Base-by-base conservation (phyloP, 495 filamentous ascomycete genomes). In the Patellaria atrata region DNA sequence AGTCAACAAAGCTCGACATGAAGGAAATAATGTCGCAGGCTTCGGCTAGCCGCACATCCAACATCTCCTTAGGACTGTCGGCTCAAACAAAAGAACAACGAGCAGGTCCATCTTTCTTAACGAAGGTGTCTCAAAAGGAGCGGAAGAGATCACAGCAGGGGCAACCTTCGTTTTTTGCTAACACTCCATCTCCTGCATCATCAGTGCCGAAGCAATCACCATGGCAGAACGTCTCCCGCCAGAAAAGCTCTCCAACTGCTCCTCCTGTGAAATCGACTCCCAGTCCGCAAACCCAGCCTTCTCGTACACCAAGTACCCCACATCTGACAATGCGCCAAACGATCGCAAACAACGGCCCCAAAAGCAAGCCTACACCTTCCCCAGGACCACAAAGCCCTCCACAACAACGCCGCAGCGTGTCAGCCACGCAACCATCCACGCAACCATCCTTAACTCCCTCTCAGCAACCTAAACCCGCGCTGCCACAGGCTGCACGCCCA, bases 41-140 rank as follows among this genome's bases (percentile, higher is more conserved):
- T 12, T 72, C 76, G 1, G 60, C 68, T 16, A 59, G 48, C 13
- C 55, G 57, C 9, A 70, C 71, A 4, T 93, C 84, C 0, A 75
- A 71, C 22, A 60, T 94, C 2, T 79, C 84, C 0, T 59, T 77
- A n/a, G 82, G 65, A 0, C 64, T 94, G 32, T 68, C 71, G 5
- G 39, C 38, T 16, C 42, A 72, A 53, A 22, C 38, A 40, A 23
- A 37, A 37, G 51, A 51, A 36, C 53, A 61, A 9, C 30, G 43
- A 31, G 15, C 35, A 2, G 24, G 26, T 3, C 38, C 35, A 2
- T 44, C 47, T 2, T 40, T 47, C 44, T 55, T 50, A 33, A 59
- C 52, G 54, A 92, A 73, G 44, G 43, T 91, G 26, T 89, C 83
- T 1, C 89, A 96, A 44, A 87, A 84, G 50, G 87, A 94, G 50